Evolutionary conservation across 2,329 filamentous ascomycete genomes (phyloP).

Genomic region (Eurotiales sp.): DNA sequence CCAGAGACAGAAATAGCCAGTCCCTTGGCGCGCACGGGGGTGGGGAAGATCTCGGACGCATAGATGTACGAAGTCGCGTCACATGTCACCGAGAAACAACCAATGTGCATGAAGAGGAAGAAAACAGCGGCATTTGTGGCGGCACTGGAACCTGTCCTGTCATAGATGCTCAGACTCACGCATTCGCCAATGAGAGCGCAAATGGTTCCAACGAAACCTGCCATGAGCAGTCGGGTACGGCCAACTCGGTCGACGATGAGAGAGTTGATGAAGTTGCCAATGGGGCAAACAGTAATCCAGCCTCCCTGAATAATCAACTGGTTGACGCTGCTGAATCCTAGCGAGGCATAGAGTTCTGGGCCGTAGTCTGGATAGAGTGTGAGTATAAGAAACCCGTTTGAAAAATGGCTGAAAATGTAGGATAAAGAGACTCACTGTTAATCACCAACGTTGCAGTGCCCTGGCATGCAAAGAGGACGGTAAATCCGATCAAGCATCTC

Average conservation of each 20-base stretch:
- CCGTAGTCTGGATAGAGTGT: constrained; percentile 10
- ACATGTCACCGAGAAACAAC: constrained; percentile 13
- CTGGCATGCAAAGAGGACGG: constrained; percentile 8
- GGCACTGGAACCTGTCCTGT: constrained; percentile 2
- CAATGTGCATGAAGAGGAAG: constrained; percentile 14
- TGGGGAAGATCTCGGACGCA: constrained; percentile 21
- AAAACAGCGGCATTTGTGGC: constrained; percentile 9
- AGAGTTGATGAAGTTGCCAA: constrained; percentile 15
- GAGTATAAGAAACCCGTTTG: too few relatives aligned
- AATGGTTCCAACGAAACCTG: constrained; percentile 8
- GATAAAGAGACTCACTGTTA: constrained; percentile 1
- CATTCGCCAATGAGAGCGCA: constrained; percentile 8
- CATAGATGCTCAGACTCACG: constrained; percentile 8
- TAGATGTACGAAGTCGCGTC: constrained; percentile 20
- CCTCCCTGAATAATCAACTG: constrained; percentile 9
- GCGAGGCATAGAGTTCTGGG: constrained; percentile 5
- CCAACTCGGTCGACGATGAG: constrained; percentile 16
- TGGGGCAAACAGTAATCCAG: constrained; percentile 13
- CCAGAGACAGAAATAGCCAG: constrained; percentile 16
- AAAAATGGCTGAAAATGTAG: too few relatives aligned
- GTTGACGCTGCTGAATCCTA: constrained; percentile 7
- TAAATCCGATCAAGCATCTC: constrained; percentile 14
- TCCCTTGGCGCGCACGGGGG: constrained; percentile 19
- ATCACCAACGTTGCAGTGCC: constrained; percentile 12
- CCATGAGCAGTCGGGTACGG: constrained; percentile 10